Percentiles rank a stretch among this genome's conserved stretches.
Conservation (phyloP, 192 early-diverging fungal species). For the Rhizophagus sp. region DNA sequence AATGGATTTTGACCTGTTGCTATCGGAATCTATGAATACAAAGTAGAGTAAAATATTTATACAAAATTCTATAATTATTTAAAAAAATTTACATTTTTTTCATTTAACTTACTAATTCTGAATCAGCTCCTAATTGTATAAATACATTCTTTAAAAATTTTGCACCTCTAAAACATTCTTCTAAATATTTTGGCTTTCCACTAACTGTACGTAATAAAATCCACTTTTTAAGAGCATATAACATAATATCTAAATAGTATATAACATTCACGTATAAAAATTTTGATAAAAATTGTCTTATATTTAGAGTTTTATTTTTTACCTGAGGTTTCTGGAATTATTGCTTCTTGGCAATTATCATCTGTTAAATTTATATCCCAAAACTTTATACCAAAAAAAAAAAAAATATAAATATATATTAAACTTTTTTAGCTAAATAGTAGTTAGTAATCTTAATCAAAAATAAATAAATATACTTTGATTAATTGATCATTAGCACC, state of each 20-base stretch:
- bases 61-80: not conserved
- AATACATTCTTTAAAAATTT: slow-evolving; percentile 69
- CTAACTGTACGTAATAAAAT: slow-evolving; percentile 66
- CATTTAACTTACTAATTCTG: slow-evolving; percentile 30
- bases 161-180: slow-evolving; percentile 72
- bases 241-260: slow-evolving; percentile 45
- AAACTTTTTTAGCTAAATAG: no score
- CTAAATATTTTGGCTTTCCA: slow-evolving; percentile 64
- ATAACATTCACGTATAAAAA: no score
- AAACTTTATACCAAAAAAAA: no score
- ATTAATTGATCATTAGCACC: slow-evolving; percentile 64
- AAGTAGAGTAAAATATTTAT: not conserved
- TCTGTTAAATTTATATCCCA: slow-evolving; percentile 26
- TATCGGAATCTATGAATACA: slow-evolving; percentile 53
- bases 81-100: not conserved
- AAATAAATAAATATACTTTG: slow-evolving; percentile 36
- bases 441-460: no score
- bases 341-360: not conserved
- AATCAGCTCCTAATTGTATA: slow-evolving; percentile 68
- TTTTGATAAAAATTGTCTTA: no score
- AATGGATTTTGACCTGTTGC: slow-evolving; percentile 65
- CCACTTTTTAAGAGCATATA: slow-evolving; percentile 70
- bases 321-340: no score
- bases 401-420: no score
- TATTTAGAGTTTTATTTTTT: no score